Percentiles rank a stretch among this genome's conserved stretches.
phyloP scores from a whole-genome alignment of 225 moss, liverwort and hornwort genomes.

The Polytrichum commune region DNA sequence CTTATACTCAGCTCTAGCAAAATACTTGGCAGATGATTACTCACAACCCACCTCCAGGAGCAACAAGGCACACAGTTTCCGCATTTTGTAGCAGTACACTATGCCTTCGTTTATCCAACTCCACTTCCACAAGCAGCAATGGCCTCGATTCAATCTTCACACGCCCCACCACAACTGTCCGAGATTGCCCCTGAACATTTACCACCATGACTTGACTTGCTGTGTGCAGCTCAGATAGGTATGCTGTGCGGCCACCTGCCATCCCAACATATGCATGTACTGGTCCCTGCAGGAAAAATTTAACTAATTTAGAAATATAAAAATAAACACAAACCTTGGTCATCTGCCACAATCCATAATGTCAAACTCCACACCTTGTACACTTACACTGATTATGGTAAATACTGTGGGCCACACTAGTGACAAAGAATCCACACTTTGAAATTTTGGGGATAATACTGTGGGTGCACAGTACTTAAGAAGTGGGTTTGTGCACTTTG shows the following conservation, averaged over 20 bases:
- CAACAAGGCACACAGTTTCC: conserved; percentile 81
- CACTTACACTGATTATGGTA: too few species aligned
- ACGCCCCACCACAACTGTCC: conserved; percentile 79
- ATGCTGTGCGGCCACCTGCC: conserved; percentile 77
- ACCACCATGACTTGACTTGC: conserved; percentile 83
- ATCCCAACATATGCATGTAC: conserved; percentile 88
- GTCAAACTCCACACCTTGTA: too few species aligned
- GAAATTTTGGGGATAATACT: too few species aligned
- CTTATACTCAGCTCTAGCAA: too few species aligned
- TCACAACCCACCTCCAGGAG: conserved; percentile 39
- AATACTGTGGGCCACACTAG: too few species aligned
- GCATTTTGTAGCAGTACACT: conserved; percentile 86
- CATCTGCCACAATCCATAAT: too few species aligned
- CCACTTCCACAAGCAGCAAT: conserved; percentile 81
- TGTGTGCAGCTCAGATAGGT: conserved; percentile 84
- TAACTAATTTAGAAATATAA: too few species aligned
- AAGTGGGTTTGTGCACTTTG: too few species aligned
- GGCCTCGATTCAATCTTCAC: conserved; percentile 91
- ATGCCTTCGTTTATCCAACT: conserved; percentile 55
- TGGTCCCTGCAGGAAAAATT: conserved; percentile 54
- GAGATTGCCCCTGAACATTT: conserved; percentile 66
- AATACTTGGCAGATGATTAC: too few species aligned
- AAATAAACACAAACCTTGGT: too few species aligned
- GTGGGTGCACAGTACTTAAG: too few species aligned
- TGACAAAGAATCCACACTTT: too few species aligned